phyloP scores from a whole-genome alignment of 2,329 filamentous ascomycete species.

The Talaromyces sp. region DNA sequence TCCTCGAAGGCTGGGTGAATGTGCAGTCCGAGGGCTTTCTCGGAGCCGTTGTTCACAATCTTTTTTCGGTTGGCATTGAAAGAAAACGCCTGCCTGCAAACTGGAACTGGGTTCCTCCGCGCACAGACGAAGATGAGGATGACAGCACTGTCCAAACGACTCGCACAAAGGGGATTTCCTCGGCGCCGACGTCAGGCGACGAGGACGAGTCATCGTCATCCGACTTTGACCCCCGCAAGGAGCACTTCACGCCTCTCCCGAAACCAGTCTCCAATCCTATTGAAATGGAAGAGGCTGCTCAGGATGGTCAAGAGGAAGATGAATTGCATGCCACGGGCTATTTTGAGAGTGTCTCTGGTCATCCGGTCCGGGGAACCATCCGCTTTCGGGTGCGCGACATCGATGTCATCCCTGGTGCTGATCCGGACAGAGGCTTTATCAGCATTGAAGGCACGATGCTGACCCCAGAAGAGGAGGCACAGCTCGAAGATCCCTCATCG shows the following conservation, averaged over 20 bases:
- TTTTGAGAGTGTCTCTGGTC: constrained; percentile 68
- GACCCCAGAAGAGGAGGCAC: constrained; percentile 59
- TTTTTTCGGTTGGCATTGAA: constrained; percentile 87
- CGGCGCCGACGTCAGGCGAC: constrained; percentile 10
- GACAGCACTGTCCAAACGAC: constrained; percentile 11
- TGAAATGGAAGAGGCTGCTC: constrained; percentile 1
- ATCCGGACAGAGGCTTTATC: constrained; percentile 69
- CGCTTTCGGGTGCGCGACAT: constrained; percentile 79
- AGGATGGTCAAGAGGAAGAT: constrained; percentile 44
- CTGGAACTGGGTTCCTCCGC: constrained; percentile 74
- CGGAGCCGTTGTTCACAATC: constrained; percentile 81
- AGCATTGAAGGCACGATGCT: constrained; percentile 88
- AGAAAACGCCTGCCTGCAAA: constrained; percentile 65
- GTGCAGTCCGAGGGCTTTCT: constrained; percentile 85
- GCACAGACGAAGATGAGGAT: constrained; percentile 26
- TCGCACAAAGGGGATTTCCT: constrained; percentile 17
- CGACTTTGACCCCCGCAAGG: constrained; percentile 32
- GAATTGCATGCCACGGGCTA: constrained; percentile 58
- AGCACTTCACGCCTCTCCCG: constrained; percentile 34
- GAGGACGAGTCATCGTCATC: constrained; percentile 18
- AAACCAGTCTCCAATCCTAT: constrained; percentile 27
- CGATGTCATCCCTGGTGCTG: constrained; percentile 64
- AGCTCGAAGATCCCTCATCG: constrained; percentile 48
- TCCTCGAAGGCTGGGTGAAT: constrained; percentile 76
- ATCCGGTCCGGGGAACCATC: constrained; percentile 64